Evolutionary conservation across 768 basidiomycete species (phyloP).

Genomic region (Phaeotremella skinneri): DNA sequence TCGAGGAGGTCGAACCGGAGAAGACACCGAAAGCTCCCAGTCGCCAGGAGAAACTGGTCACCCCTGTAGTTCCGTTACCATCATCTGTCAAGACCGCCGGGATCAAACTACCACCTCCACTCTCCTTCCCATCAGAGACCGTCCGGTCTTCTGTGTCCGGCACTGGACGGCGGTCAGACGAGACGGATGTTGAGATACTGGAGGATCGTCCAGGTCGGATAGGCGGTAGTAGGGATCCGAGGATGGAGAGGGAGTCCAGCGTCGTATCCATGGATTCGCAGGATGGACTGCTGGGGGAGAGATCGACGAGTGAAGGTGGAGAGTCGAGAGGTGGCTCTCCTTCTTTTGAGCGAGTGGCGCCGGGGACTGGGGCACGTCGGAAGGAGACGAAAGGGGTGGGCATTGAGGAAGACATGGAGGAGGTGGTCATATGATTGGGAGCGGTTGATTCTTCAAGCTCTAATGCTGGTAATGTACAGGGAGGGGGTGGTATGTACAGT

Average conservation of each 20-base stretch:
- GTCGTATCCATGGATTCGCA: constrained; percentile 25
- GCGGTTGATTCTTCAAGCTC: background rate
- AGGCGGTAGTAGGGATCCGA: background rate
- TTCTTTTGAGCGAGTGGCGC: constrained; percentile 3
- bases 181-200: constrained; percentile 22
- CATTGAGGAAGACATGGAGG: constrained; percentile 39
- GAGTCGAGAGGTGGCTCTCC: constrained; percentile 1
- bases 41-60: constrained; percentile 2
- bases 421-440: constrained; percentile 24
- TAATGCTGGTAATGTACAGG: background rate
- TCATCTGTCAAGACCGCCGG: constrained; percentile 33
- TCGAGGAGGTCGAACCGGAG: background rate
- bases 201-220: background rate
- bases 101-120: constrained; percentile 27
- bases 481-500: background rate
- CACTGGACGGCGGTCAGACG: constrained; percentile 18
- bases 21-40: constrained; percentile 16
- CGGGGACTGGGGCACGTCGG: background rate
- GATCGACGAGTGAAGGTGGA: constrained; percentile 7
- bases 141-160: constrained; percentile 9
- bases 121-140: constrained; percentile 13
- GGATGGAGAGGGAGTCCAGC: constrained; percentile 31
- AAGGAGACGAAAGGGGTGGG: constrained; percentile 4
- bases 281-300: constrained; percentile 29
- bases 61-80: constrained; percentile 17